Evolutionary conservation across 2,329 filamentous ascomycete species (phyloP), one percentile per base, ranked within the genome.

Genomic region (Colletotrichum sansevieriae): DNA sequence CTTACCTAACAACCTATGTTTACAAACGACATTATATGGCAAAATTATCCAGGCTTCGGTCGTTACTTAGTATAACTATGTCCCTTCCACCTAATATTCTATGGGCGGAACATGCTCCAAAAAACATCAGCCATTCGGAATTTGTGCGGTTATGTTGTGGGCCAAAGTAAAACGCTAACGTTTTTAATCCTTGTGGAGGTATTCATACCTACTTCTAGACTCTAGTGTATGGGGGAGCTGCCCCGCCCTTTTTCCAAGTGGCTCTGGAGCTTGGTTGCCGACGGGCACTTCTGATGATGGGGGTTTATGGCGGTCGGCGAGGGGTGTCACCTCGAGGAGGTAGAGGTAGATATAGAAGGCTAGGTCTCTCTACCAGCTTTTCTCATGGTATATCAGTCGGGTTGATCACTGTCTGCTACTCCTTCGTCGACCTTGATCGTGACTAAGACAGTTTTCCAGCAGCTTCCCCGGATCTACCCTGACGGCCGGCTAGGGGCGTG

Each of bases 401-500:
- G 18, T 37, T 15, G n/a, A 13, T 37, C 29, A 35, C 9, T 37
- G 9, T 35, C n/a, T 47, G 11, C 8, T 13, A 20, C 7, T 29
- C 25, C 7, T 54, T 33, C 10, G 7, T 51, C 44, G 56, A 39
- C 54, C 46, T n/a, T 39, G 22, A 52, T 18, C 18, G 18, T 18
- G 18, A 18, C 18, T 33, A 3, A 46, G 20, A 54, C 10, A 52
- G 9, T 13, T 47, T 54, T 8, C 54, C 59, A 59, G 10, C 54
- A 68, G 61, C 61, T 68, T 68, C 65, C 65, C 65, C 65, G 61
- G 65, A 68, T 68, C 54, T 52, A 65, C 65, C 46, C 25, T 54
- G 65, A 58, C 65, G 60, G 43, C 41, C 33, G 18, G 35, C 33
- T 51, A 52, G 44, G n/a, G 61, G 49, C 18, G 29, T 35, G 52